Evolutionary conservation across 345 rosid genomes (phyloP), one percentile per base, ranked within the genome.

Genomic region (Garcia nutans): DNA sequence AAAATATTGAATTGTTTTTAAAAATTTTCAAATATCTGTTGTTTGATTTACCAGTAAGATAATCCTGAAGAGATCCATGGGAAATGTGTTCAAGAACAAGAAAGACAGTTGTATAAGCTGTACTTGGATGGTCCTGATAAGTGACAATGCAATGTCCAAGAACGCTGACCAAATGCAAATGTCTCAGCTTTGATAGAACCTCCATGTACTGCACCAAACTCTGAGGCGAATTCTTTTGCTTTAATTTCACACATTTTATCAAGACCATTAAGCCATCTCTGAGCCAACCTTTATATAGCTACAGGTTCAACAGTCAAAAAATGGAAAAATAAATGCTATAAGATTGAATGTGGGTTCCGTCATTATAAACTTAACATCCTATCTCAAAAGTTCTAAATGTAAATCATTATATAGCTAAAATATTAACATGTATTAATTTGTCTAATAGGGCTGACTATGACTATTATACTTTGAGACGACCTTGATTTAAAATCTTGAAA

Each of bases 121-220:
- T 75, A 37, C 85, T 88, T 61, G 91, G 86, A 78, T 89, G 95
- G 47, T 91, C 97, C 85, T 89, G 92, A 73, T 85, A 85, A 74
- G 88, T 87, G 20, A 86, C 93, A 10, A 90, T 81, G 79, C 94
- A 90, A 72, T 95, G 97, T 77, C 99, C 99, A 31, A 93, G 89
- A 84, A 90, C 87, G 47, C 97, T 90, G 72, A 87, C 94, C 86
- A 95, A 81, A 84, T 93, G 92, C 78, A 87, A 73, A 79, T 95
- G 97, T 80, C 99, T 89, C 31, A 95, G 84, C 89, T 95, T 95
- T 63, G 97, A 90, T 70, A 90, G 42, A 56, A 85, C 88, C 74
- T 93, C 99, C 84, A 93, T 83, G 74, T 93, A 91, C 77, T 92
- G 97, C 65, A 80, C 76, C 70, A 88, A 76, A 74, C 78, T 89